A percentile compares a stretch with the other conserved stretches of the same genome.
Evolutionary conservation across 495 filamentous ascomycete species (phyloP).

Genomic region (Hyaloscypha finlandica): DNA sequence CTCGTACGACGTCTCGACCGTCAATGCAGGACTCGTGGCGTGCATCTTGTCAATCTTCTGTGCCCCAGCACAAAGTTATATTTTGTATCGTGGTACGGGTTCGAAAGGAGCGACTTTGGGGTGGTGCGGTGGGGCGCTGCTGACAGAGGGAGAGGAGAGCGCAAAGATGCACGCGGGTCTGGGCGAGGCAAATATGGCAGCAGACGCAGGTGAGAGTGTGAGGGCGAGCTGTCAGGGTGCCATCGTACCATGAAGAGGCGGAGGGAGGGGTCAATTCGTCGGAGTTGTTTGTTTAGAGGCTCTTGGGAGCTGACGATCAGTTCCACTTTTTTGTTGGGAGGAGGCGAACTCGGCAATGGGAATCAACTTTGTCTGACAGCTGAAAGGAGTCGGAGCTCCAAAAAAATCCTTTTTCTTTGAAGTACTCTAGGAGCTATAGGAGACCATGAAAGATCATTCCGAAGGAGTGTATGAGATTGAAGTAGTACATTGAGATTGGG

Average conservation of each 20-base stretch:
- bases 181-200: not conserved
- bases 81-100: not conserved
- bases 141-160: not conserved
- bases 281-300: conserved; percentile 2
- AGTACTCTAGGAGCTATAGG: not conserved
- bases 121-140: not conserved
- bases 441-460: not conserved
- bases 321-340: conserved; percentile 22
- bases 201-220: conserved; percentile 8
- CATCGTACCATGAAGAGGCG: conserved; percentile 22
- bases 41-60: conserved; percentile 18
- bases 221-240: conserved; percentile 5
- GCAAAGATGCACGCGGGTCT: conserved; percentile 7
- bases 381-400: not conserved
- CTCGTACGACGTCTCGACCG: conserved; percentile 30
- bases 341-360: not conserved
- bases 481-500: too few relatives aligned
- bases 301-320: conserved; percentile 4
- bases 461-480: too few relatives aligned
- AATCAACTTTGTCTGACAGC: not conserved
- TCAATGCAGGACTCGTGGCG: conserved; percentile 30
- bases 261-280: conserved; percentile 23
- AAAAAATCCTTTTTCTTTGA: not conserved
- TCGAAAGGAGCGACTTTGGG: not conserved
- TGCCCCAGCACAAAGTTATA: not conserved